Evolutionary conservation across 805 yeast species (phyloP).

Genomic region (Sungouiella blattae): DNA sequence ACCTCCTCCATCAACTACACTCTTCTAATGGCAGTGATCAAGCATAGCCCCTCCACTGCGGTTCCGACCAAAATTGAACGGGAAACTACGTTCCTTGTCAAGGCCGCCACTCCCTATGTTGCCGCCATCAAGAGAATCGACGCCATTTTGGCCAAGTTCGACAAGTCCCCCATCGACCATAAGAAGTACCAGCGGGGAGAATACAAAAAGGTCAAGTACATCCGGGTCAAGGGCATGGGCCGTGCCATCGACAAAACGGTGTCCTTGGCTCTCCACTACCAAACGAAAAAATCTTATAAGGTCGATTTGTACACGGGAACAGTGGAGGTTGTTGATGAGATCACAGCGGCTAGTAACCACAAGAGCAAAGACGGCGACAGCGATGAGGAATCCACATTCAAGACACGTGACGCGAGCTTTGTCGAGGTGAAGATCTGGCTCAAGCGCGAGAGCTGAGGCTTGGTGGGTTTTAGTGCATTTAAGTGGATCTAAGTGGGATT

Average conservation of each 20-base stretch:
- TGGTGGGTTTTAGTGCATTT: background rate
- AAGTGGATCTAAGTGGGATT: no score
- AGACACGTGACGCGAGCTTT: constrained; percentile 46
- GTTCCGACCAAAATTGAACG: constrained; percentile 40
- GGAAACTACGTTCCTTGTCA: constrained; percentile 53
- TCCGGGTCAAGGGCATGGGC: constrained; percentile 75
- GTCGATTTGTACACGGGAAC: constrained; percentile 65
- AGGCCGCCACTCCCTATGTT: constrained; percentile 65
- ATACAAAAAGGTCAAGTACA: constrained; percentile 40
- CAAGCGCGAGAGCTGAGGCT: constrained; percentile 9
- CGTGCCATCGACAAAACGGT: constrained; percentile 56
- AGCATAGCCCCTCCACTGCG: constrained; percentile 51
- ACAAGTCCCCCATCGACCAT: constrained; percentile 17
- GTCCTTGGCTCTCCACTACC: constrained; percentile 60
- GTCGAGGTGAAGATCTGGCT: constrained; percentile 45
- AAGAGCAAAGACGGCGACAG: constrained; percentile 19
- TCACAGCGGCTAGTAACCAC: constrained; percentile 18
- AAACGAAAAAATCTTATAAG: constrained; percentile 43
- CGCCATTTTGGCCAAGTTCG: constrained; percentile 47
- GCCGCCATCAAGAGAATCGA: constrained; percentile 66
- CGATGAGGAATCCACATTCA: constrained; percentile 32
- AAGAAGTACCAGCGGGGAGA: constrained; percentile 27
- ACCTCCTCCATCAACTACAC: constrained; percentile 1
- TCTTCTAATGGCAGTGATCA: constrained; percentile 35
- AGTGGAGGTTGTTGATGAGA: constrained; percentile 71